Base-by-base conservation (phyloP, 352 stramenopile genomes). In the Pythium grandisporangium region DNA sequence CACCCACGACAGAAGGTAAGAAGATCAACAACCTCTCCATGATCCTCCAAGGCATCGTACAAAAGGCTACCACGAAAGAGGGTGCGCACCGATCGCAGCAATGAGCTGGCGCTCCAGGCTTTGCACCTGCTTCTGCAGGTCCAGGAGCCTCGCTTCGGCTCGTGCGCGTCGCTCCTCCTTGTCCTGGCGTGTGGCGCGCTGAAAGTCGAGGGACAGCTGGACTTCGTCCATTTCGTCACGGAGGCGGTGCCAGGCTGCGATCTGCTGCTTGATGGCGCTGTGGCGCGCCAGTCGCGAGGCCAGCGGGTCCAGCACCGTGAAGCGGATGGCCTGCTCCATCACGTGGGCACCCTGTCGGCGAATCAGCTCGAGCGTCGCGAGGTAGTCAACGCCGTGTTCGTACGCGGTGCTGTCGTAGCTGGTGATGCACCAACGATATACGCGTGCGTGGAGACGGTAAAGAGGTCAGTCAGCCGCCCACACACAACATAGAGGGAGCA, bases 321-420 rank as follows among this genome's bases (percentile, higher is more conserved):
- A 86, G 11, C 72, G 67, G 36, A 91, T 66, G 3, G 78, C 79
- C 48, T 88, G 78, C 29, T 91, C 74, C 63, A 86, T 70, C 32
- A 69, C 56, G 19, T 88, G 67, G 0, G 63, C 73, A 20, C 74
- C 56, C 30, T 77, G 55, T 27, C 50, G 60, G n/a, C 71, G 60
- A 47, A 88, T 70, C 30, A 61, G 48, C 40, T 72, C 79, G 53
- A 79, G 68, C 19, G 55, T 51, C 6, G 65, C 37, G 32, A 75
- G 45, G 48, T 66, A 85, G 16, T 81, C 66, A 12, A 53, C 59
- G 24, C 68, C 63, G 35, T 51, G 26, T 33, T 53, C 32, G 42
- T 72, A 66, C 16, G 58, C 47, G 25, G 30, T 36, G 2, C 55
- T 51, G 21, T 68, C 53, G 14, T 58, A 53, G 40, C 61, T 65